These are phyloP conservation scores for Emericellopsis cladophorae DNA, from an alignment of 2,329 filamentous ascomycete genomes.

Conservation along the genomic window DNA sequence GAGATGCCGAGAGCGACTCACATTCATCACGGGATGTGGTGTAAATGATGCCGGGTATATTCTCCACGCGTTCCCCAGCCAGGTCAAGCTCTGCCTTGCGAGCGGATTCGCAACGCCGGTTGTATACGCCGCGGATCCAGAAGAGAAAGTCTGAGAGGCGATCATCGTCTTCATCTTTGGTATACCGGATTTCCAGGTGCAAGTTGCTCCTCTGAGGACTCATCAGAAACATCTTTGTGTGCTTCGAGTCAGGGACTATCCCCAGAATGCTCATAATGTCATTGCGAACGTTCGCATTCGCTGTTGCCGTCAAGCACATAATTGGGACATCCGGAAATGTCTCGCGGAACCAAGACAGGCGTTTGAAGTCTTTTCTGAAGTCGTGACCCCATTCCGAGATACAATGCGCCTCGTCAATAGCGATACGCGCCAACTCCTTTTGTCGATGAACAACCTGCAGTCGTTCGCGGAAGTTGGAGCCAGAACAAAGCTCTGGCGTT, in stretches of 20 bases:
- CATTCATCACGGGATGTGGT: conserved; percentile 65
- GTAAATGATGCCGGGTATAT: conserved; percentile 69
- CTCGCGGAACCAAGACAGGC: conserved; percentile 72
- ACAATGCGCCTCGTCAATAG: conserved; percentile 90
- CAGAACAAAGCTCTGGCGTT: conserved; percentile 78
- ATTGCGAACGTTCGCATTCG: conserved; percentile 65
- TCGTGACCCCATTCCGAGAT: conserved; percentile 98
- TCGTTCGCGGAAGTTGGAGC: conserved; percentile 62
- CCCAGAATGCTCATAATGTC: conserved; percentile 71
- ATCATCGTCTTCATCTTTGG: conserved; percentile 59
- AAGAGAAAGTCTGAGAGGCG: conserved; percentile 60
- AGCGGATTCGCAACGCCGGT: conserved; percentile 47
- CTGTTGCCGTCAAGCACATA: conserved; percentile 86
- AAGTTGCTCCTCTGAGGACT: conserved; percentile 75
- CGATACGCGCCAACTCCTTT: conserved; percentile 74
- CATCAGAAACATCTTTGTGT: conserved; percentile 67
- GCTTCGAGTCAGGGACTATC: conserved; percentile 43
- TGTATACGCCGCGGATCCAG: conserved; percentile 66
- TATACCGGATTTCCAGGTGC: conserved; percentile 82
- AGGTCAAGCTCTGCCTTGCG: conserved; percentile 46
- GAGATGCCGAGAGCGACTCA: conserved; percentile 52
- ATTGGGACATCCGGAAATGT: conserved; percentile 78
- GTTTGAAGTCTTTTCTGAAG: conserved; percentile 86
- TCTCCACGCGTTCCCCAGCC: conserved; percentile 42
- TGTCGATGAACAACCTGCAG: conserved; percentile 65